Conservation (phyloP, 2,329 filamentous ascomycete genomes). For the Dryadomyces quercus-mongolicae region DNA sequence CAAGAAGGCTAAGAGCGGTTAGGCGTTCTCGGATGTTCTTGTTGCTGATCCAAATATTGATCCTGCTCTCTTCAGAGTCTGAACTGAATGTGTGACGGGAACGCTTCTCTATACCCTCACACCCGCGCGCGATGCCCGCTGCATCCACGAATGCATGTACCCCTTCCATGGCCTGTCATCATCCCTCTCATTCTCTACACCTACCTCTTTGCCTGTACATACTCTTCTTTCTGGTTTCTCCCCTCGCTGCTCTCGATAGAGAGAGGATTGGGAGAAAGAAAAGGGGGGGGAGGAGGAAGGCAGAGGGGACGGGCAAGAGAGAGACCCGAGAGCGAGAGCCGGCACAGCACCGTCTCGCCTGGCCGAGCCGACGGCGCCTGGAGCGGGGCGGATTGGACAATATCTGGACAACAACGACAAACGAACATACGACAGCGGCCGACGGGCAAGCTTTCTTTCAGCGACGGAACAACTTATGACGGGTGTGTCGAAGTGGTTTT, state of each 20-base stretch:
- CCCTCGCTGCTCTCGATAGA: no score
- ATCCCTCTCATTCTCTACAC: background rate
- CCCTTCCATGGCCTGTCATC: background rate
- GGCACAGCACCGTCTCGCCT: background rate
- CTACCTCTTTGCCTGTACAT: background rate
- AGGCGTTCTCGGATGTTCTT: constrained; percentile 16
- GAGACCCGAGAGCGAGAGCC: background rate
- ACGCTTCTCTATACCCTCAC: no score
- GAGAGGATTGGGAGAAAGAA: background rate
- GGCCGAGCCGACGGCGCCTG: background rate
- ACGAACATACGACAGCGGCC: background rate
- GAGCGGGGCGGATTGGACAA: background rate
- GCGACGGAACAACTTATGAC: no score
- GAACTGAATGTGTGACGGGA: background rate
- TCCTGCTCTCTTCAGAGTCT: constrained; percentile 16
- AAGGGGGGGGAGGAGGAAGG: background rate
- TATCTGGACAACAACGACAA: background rate
- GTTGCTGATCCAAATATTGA: constrained; percentile 18
- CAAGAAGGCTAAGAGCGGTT: constrained; percentile 41
- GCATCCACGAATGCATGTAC: background rate
- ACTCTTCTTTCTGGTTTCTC: background rate
- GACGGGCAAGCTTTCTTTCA: no score
- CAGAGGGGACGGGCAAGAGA: background rate
- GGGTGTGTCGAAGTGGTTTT: no score
- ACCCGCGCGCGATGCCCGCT: background rate